These are phyloP conservation scores for Pinus tabuliformis DNA, from an alignment of 75 land plant genomes.

Conservation along the genomic window DNA sequence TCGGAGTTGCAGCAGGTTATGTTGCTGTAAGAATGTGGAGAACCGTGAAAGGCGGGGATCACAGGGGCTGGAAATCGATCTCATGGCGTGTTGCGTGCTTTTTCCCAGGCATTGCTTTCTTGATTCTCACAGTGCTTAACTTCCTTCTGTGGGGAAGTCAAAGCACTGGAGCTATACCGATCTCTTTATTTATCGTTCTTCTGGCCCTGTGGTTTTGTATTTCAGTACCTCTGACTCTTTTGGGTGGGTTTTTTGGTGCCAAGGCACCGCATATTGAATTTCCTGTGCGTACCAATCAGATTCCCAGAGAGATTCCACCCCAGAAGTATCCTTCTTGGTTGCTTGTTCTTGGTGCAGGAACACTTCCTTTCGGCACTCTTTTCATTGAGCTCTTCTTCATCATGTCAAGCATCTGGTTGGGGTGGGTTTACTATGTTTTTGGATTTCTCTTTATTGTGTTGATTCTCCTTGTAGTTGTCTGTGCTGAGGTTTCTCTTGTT, in stretches of 20 bases:
- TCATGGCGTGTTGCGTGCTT: slow-evolving; percentile 70
- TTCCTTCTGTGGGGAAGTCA: slow-evolving; percentile 40
- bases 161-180: slow-evolving; percentile 66
- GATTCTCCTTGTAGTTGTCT: slow-evolving; percentile 46
- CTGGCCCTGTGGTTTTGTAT: slow-evolving; percentile 59
- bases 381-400: slow-evolving; percentile 73
- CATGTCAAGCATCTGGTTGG: slow-evolving; percentile 71
- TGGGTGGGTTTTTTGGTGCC: slow-evolving; percentile 56
- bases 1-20: slow-evolving; percentile 62
- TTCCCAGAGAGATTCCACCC: slow-evolving; percentile 57
- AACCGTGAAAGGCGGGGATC: slow-evolving; percentile 44
- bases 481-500: slow-evolving; percentile 55
- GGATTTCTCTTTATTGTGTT: slow-evolving; percentile 57
- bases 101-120: slow-evolving; percentile 63
- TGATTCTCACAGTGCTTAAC: slow-evolving; percentile 51
- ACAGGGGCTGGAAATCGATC: slow-evolving; percentile 49
- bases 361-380: slow-evolving; percentile 60
- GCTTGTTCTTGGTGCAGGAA: slow-evolving; percentile 60
- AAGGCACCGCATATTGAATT: slow-evolving; percentile 50
- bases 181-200: slow-evolving; percentile 47
- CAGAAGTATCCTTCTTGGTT: slow-evolving; percentile 66
- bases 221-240: slow-evolving; percentile 55
- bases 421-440: slow-evolving; percentile 59
- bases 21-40: slow-evolving; percentile 58
- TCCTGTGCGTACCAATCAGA: slow-evolving; percentile 71